Evolutionary conservation across 2,329 filamentous ascomycete genomes (phyloP).

Genomic region (Escovopsis sp.): DNA sequence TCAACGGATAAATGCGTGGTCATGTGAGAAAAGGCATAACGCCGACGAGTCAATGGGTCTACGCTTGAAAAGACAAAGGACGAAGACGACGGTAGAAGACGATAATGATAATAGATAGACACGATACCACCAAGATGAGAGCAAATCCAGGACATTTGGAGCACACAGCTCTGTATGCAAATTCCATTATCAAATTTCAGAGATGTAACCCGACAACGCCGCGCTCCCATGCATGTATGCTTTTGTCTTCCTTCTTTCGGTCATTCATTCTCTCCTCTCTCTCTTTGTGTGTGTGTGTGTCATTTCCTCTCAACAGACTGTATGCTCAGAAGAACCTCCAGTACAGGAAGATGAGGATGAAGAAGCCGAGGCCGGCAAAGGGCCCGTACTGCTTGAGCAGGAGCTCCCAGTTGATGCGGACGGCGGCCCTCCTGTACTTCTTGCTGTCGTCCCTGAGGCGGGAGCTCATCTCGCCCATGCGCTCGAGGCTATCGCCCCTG

Average conservation of each 20-base stretch:
- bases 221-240: too few relatives aligned
- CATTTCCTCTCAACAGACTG: neutral
- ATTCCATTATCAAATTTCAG: neutral
- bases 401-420: constrained; percentile 96
- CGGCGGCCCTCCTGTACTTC: constrained; percentile 86
- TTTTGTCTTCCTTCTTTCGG: too few relatives aligned
- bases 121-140: constrained; percentile 1
- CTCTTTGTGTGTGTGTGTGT: neutral
- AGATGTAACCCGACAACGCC: too few relatives aligned
- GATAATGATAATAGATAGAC: neutral
- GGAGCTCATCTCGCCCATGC: constrained; percentile 91
- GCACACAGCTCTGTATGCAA: neutral
- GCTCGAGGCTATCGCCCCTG: constrained; percentile 81
- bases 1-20: constrained; percentile 27
- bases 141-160: neutral
- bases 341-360: constrained; percentile 78
- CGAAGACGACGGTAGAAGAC: neutral
- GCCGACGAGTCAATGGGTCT: too few relatives aligned
- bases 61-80: neutral
- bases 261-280: constrained; percentile 1
- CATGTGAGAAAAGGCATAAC: constrained; percentile 21
- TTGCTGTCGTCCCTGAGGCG: constrained; percentile 80
- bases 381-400: constrained; percentile 94
- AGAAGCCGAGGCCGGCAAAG: constrained; percentile 63
- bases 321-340: constrained; percentile 71